These are phyloP conservation scores for barrel medic (Medicago truncatula) DNA, from an alignment of 306 rosid species.

Conservation along the genomic window DNA sequence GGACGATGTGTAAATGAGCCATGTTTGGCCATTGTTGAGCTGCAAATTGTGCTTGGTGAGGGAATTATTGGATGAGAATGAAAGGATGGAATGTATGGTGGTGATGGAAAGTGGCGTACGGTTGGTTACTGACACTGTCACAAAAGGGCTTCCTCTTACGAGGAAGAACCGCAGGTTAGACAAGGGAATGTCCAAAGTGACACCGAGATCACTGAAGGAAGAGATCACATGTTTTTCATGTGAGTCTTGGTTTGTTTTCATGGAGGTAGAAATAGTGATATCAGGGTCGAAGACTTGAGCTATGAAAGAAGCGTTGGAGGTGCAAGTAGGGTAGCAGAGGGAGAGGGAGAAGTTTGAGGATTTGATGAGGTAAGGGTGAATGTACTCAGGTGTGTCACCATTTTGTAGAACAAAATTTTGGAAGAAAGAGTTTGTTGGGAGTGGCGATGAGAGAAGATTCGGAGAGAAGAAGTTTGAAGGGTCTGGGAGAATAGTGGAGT, in stretches of 20 bases:
- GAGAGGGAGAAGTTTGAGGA: slow-evolving; percentile 70
- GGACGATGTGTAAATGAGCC: slow-evolving; percentile 75
- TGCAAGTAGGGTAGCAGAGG: slow-evolving; percentile 68
- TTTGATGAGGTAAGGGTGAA: slow-evolving; percentile 85
- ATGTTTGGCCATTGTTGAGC: slow-evolving; percentile 78
- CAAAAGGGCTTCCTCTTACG: slow-evolving; percentile 82
- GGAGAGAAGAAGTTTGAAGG: slow-evolving; percentile 76
- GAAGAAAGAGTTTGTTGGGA: slow-evolving; percentile 89
- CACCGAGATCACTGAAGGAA: slow-evolving; percentile 67
- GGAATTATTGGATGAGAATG: slow-evolving; percentile 53
- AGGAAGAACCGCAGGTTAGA: slow-evolving; percentile 70
- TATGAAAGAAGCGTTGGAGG: slow-evolving; percentile 50
- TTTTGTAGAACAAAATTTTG: slow-evolving; percentile 75
- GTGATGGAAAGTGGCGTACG: slow-evolving; percentile 60
- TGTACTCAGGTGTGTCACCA: slow-evolving; percentile 72
- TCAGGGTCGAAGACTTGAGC: slow-evolving; percentile 67
- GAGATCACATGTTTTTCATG: slow-evolving; percentile 57
- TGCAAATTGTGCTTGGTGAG: slow-evolving; percentile 66
- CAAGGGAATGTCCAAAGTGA: slow-evolving; percentile 77
- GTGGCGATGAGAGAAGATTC: slow-evolving; percentile 67
- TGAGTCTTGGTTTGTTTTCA: slow-evolving; percentile 35
- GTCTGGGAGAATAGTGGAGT: slow-evolving; percentile 73
- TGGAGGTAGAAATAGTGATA: slow-evolving; percentile 66
- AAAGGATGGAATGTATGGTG: slow-evolving; percentile 64
- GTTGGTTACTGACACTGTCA: slow-evolving; percentile 56